Evolutionary conservation across 768 basidiomycete species (phyloP), one percentile per base, ranked within the genome.

Genomic region (Termitomyces sp.): DNA sequence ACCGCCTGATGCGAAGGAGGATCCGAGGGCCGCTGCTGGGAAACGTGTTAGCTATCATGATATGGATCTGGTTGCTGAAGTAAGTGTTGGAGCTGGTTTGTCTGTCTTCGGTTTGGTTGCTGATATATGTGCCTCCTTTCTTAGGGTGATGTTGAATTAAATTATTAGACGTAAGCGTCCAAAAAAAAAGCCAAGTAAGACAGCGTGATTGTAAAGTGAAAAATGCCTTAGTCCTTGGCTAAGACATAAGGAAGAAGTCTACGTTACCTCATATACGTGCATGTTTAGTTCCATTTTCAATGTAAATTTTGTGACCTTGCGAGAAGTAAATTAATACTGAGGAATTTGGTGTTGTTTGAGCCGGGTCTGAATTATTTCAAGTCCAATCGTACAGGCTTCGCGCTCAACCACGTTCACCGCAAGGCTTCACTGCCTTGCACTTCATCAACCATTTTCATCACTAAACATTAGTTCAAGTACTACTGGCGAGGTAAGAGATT

Each of bases 21-120:
- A 98, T 71, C 95, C 95, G 43, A 80, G 95, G 40, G 92, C 95
- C 30, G 88, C 90, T 33, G 90, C 87, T 34, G 92, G 92, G 45
- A 89, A 87, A 73, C 85, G 91, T 72, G 86, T 98, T 55, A 94
- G 91, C 74, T 98, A 98, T 69, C 88, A 93, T 69, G 95, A 98
- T 73, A 91, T 97, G 87, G 95, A 98, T 76, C 77, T 90, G 70
- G 91, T 93, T 63, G 91, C 93, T 30, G 91, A 91, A 79, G 86
- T 81, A 54, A 44, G 66, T 64, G 42, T 45, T 37, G 7, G 24
- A 60, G 57, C 56, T 57, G 60, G 55, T 54, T 47, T 57, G 33
- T 40, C 22, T 18, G 20, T 44, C 57, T 26, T 34, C 36, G 56
- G n/a, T 18, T 37, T 47, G 53, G 13, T 33, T 47, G 37, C 55